Evolutionary conservation across 805 yeast species (phyloP).

Genomic region (Pichia manshurica): DNA sequence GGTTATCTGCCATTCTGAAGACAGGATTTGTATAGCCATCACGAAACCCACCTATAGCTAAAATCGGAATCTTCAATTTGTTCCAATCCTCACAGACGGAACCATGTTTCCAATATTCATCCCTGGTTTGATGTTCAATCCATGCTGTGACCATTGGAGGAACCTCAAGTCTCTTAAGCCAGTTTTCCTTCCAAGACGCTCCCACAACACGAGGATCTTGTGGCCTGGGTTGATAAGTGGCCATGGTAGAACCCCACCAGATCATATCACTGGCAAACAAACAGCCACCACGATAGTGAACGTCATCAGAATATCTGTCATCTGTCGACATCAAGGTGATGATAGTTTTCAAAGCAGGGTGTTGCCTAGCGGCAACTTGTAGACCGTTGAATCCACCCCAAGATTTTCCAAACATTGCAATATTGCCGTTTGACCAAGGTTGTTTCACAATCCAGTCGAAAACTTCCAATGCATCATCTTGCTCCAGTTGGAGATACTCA

Average conservation of each 20-base stretch:
- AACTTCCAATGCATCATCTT: conserved; percentile 38
- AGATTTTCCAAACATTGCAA: conserved; percentile 44
- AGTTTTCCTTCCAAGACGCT: conserved; percentile 35
- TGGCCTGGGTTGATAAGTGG: conserved; percentile 39
- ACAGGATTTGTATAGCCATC: conserved; percentile 43
- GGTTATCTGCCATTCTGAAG: conserved; percentile 37
- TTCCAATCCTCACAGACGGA: conserved; percentile 38
- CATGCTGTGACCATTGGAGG: conserved; percentile 39
- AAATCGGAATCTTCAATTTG: conserved; percentile 38
- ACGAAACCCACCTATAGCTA: conserved; percentile 43
- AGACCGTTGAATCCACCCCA: conserved; percentile 46
- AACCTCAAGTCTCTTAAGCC: conserved; percentile 35
- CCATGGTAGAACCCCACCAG: conserved; percentile 48
- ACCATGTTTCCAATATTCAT: conserved; percentile 44
- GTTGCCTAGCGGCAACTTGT: conserved; percentile 42
- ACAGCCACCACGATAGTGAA: conserved; percentile 45
- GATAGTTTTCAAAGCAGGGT: conserved; percentile 39
- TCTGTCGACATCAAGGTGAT: conserved; percentile 43
- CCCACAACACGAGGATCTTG: conserved; percentile 40
- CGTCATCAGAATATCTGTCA: conserved; percentile 43
- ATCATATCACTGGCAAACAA: conserved; percentile 41
- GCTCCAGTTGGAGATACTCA: conserved; percentile 40
- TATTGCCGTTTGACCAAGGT: conserved; percentile 40
- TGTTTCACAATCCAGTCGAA: conserved; percentile 39
- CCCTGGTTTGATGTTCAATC: conserved; percentile 40